These are phyloP conservation scores for Tulasnella sp. DNA, from an alignment of 768 basidiomycete genomes.

Conservation along the genomic window DNA sequence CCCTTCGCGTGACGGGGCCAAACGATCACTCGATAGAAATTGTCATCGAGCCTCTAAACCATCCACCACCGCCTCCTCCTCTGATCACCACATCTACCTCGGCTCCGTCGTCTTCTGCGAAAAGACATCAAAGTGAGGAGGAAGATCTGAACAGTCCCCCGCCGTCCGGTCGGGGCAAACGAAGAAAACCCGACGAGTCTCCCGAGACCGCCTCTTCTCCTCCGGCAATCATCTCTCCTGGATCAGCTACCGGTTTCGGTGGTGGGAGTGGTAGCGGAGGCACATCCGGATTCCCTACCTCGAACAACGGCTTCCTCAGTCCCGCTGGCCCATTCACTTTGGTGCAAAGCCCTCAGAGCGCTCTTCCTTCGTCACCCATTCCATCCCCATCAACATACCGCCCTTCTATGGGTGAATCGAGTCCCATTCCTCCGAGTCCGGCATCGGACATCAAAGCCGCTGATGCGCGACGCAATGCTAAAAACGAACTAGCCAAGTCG, in stretches of 20 bases:
- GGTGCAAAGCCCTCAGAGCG: neutral
- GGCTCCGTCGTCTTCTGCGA: neutral
- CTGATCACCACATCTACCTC: neutral
- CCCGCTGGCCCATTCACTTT: neutral
- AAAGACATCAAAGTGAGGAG: neutral
- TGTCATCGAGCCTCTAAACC: slow-evolving; percentile 12
- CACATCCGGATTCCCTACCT: neutral
- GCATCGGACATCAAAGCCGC: neutral
- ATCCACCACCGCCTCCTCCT: slow-evolving; percentile 11
- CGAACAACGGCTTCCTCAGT: neutral
- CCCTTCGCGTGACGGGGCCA: slow-evolving; percentile 11
- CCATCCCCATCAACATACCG: neutral
- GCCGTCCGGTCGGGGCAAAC: neutral
- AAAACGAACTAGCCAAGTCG: slow-evolving; percentile 15
- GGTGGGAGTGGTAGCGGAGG: neutral
- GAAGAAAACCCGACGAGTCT: neutral
- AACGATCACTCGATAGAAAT: slow-evolving; percentile 16
- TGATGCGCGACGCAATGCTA: slow-evolving; percentile 7
- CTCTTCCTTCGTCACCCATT: neutral
- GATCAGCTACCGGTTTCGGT: neutral
- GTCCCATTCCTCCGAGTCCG: neutral
- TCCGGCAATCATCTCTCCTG: neutral
- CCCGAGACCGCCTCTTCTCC: neutral
- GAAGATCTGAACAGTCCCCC: neutral
- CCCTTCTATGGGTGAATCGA: neutral